A percentile compares a stretch with the other conserved stretches of the same genome.
Conservation (phyloP, 1,284 basidiomycete genomes). For the Termitomyces sp. region DNA sequence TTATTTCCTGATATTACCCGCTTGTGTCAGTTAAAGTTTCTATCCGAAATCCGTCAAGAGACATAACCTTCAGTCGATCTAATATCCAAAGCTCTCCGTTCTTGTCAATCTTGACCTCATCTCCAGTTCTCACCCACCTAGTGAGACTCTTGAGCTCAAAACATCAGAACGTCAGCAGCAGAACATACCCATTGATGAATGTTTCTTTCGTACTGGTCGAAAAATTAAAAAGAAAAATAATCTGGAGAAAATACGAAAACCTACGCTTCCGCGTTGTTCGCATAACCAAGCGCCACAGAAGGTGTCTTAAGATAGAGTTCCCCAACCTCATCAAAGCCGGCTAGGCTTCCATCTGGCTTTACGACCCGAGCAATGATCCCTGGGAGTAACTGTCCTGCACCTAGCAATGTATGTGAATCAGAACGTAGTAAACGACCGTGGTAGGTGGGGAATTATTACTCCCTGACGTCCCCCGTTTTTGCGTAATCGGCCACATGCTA, state of each 20-base stretch:
- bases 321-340: constrained; percentile 52
- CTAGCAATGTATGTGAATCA: constrained; percentile 17
- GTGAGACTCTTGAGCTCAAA: neutral
- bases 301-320: constrained; percentile 57
- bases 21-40: neutral
- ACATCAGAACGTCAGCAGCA: neutral
- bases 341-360: constrained; percentile 55
- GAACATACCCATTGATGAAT: constrained; percentile 43
- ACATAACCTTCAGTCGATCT: constrained; percentile 60
- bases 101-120: constrained; percentile 54
- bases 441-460: constrained; percentile 23
- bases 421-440: neutral
- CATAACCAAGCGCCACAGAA: constrained; percentile 53
- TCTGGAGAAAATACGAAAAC: constrained; percentile 22
- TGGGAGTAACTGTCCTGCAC: constrained; percentile 50
- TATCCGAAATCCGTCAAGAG: neutral
- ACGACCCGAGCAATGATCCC: constrained; percentile 49
- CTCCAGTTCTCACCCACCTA: constrained; percentile 69
- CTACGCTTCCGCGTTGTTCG: constrained; percentile 59
- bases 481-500: constrained; percentile 40
- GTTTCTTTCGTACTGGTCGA: constrained; percentile 44
- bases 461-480: constrained; percentile 49
- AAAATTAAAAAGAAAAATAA: constrained; percentile 1
- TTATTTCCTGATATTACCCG: constrained; percentile 39
- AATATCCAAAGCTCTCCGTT: constrained; percentile 59